These are phyloP conservation scores for Candida peoriensis DNA, from an alignment of 805 yeast genomes.

Conservation along the genomic window DNA sequence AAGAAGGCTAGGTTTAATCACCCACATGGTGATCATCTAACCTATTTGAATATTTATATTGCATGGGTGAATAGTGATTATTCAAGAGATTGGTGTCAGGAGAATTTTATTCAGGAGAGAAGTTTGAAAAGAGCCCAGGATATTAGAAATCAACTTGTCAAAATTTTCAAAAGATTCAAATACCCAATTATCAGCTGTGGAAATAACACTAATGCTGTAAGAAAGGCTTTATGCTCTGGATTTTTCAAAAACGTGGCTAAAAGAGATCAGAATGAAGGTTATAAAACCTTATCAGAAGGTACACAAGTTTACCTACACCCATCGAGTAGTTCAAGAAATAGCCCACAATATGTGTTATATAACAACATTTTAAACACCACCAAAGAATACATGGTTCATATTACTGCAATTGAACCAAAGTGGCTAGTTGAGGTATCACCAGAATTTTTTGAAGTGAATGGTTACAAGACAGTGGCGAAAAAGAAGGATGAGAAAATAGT, in stretches of 20 bases:
- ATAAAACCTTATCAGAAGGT: conserved; percentile 64
- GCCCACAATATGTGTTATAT: conserved; percentile 75
- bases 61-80: conserved; percentile 64
- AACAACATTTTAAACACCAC: conserved; percentile 79
- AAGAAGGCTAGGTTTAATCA: conserved; percentile 70
- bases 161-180: conserved; percentile 46
- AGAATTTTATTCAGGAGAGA: conserved; percentile 76
- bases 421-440: conserved; percentile 46
- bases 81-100: conserved; percentile 70
- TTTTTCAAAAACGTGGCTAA: conserved; percentile 64
- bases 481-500: conserved; percentile 12
- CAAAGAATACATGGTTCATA: conserved; percentile 88
- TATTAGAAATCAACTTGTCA: conserved; percentile 64
- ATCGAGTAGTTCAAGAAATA: conserved; percentile 63
- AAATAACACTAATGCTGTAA: conserved; percentile 47
- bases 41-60: conserved; percentile 71
- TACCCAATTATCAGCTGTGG: conserved; percentile 47
- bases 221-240: conserved; percentile 64
- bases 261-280: conserved; percentile 67
- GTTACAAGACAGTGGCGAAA: conserved; percentile 10
- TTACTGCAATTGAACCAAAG: conserved; percentile 72
- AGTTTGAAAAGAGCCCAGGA: conserved; percentile 74
- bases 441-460: conserved; percentile 10
- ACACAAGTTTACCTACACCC: conserved; percentile 84
- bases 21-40: conserved; percentile 77